Evolutionary conservation across 2,329 filamentous ascomycete species (phyloP), one percentile per base, ranked within the genome.

Genomic region (Colletotrichum echinochloae): DNA sequence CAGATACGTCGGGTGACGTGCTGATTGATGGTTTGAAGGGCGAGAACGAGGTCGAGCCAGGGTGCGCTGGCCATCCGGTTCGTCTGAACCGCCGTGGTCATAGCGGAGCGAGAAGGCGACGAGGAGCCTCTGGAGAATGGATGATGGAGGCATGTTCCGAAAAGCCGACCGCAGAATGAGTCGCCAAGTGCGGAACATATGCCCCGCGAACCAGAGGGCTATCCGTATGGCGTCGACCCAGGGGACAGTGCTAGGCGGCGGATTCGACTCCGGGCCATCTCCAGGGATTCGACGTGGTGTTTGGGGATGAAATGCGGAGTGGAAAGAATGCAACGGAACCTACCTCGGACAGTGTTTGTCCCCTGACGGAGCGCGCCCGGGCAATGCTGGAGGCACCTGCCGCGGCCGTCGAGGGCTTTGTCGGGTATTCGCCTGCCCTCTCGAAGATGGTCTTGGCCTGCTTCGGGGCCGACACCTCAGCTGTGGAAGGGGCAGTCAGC

Each of bases 371-470:
- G 37, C 46, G 35, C 44, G 67, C 14, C 35, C 67, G 66, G 23
- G 56, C 26, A n/a, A 70, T 37, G 62, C 80, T 77, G 65, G 79
- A 83, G 60, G 80, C 78, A 44, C 81, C 82, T 66, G 83, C 63
- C 56, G 56, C 16, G 81, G 30, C 41, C 70, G 82, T 77, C 39
- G 83, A 77, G 54, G 80, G 78, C 69, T 79, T 83, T 39, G 82
- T 49, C 23, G 81, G 78, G 71, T 83, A 85, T 70, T 91, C 89
- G 71, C 79, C 85, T 39, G 85, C 88, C 73, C 83, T 83, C 66
- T 91, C 87, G 26, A 79, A 80, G 33, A 90, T 79, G 18, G 87
- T 88, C 75, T 89, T 89, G 66, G 90, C 84, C 79, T 3, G 88
- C 76, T 60, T 89, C 86, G 26, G 89, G 84, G 75, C 88, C 84